Evolutionary conservation across 805 yeast genomes (phyloP).

Genomic region (Candida boidinii): DNA sequence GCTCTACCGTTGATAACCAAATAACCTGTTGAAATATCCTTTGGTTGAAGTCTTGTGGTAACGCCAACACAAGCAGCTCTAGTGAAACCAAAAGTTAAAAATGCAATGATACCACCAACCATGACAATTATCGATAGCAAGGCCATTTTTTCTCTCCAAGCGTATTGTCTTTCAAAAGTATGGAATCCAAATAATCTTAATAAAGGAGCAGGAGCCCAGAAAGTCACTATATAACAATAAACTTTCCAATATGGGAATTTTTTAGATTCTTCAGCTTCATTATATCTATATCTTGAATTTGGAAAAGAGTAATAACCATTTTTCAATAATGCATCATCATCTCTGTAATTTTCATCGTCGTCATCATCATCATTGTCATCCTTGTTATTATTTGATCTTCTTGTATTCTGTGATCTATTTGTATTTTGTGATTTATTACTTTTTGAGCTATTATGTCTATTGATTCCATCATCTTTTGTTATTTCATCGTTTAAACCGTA

Average conservation of each 20-base stretch:
- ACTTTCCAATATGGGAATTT: conserved; percentile 56
- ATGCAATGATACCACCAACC: conserved; percentile 75
- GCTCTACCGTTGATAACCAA: conserved; percentile 79
- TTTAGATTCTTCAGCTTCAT: conserved; percentile 13
- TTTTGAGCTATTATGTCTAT: conserved; percentile 4
- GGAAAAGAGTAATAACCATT: too few species aligned
- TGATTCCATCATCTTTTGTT: conserved; percentile 7
- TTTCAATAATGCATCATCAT: conserved; percentile 13
- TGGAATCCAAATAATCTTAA: conserved; percentile 68
- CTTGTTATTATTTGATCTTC: background rate
- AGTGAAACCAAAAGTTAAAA: conserved; percentile 84
- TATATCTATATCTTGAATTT: conserved; percentile 14
- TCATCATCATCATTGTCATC: background rate
- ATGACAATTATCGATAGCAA: conserved; percentile 65
- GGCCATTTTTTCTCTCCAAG: conserved; percentile 96
- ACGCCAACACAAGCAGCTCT: conserved; percentile 60
- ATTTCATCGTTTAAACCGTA: conserved; percentile 58
- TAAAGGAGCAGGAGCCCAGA: conserved; percentile 85
- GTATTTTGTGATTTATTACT: background rate
- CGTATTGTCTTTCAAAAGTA: conserved; percentile 76
- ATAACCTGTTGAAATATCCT: conserved; percentile 50
- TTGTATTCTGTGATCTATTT: background rate
- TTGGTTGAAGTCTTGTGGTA: conserved; percentile 43
- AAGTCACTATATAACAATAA: conserved; percentile 74
- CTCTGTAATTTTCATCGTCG: conserved; percentile 14